A percentile compares a stretch with the other conserved stretches of the same genome.
phyloP scores from a whole-genome alignment of 768 basidiomycete species.

The Collybiopsis confluens region DNA sequence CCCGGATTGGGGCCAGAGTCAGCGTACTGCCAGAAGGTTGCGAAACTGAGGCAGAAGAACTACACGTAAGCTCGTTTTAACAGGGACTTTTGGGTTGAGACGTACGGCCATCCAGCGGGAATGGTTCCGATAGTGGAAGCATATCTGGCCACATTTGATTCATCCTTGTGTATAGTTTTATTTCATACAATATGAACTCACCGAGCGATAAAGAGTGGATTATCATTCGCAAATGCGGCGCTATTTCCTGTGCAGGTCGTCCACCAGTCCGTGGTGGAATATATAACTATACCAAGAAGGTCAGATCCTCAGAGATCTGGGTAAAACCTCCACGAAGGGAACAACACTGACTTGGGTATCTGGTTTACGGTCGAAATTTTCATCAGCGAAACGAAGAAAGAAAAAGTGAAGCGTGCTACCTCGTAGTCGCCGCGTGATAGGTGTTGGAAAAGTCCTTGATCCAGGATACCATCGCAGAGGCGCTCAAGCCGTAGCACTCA shows the following conservation, averaged over 20 bases:
- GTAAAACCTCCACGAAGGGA: no score
- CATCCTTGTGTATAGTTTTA: no score
- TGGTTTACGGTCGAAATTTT: slow-evolving; percentile 11
- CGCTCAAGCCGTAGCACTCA: slow-evolving; percentile 50
- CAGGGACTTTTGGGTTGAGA: background rate
- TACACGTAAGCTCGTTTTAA: no score
- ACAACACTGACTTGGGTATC: slow-evolving; percentile 34
- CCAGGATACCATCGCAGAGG: slow-evolving; percentile 59
- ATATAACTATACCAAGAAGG: slow-evolving; percentile 40
- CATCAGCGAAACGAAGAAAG: background rate
- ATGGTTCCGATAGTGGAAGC: slow-evolving; percentile 46
- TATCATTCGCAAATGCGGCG: slow-evolving; percentile 41
- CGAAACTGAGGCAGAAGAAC: slow-evolving; percentile 24
- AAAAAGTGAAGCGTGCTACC: slow-evolving; percentile 31
- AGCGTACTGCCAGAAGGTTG: slow-evolving; percentile 61
- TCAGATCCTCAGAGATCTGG: no score
- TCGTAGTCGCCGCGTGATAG: slow-evolving; percentile 42
- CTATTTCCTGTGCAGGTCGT: slow-evolving; percentile 59
- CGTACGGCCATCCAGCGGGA: slow-evolving; percentile 54
- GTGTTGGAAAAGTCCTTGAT: slow-evolving; percentile 58
- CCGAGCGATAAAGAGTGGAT: slow-evolving; percentile 60
- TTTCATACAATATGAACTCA: no score
- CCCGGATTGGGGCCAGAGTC: slow-evolving; percentile 53
- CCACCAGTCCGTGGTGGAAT: slow-evolving; percentile 69
- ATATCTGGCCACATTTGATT: no score